Evolutionary conservation across 139 green algal genomes (phyloP).

Genomic region (Tetraselmis striata): DNA sequence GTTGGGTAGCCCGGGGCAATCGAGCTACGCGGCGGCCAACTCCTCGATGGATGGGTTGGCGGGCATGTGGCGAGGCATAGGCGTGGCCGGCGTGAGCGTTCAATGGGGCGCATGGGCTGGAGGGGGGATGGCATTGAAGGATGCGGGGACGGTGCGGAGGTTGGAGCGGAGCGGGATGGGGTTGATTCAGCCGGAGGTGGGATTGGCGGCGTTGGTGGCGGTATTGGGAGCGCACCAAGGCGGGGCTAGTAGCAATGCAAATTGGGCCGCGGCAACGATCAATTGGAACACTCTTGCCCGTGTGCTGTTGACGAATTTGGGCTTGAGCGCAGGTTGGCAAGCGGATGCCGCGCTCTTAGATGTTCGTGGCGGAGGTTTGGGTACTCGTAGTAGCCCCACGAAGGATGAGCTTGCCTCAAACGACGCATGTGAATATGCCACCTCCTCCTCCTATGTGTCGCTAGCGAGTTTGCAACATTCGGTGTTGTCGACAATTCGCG

Average conservation of each 20-base stretch:
- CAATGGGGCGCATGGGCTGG: slow-evolving; percentile 81
- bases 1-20: slow-evolving; percentile 58
- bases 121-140: slow-evolving; percentile 41
- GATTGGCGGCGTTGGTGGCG: slow-evolving; percentile 42
- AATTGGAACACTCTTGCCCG: neutral
- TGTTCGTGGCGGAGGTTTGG: too few species aligned
- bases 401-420: too few species aligned
- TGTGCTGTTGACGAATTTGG: neutral
- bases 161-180: slow-evolving; percentile 52
- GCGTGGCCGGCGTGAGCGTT: slow-evolving; percentile 27
- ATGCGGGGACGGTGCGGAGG: slow-evolving; percentile 37
- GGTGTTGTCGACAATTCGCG: neutral
- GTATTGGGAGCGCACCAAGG: neutral
- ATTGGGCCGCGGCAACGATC: neutral
- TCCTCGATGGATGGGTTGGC: slow-evolving; percentile 38
- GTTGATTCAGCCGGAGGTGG: slow-evolving; percentile 37
- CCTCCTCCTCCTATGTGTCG: too few species aligned
- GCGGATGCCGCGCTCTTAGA: neutral
- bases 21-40: slow-evolving; percentile 55
- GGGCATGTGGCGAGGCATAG: slow-evolving; percentile 2
- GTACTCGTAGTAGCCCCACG: neutral
- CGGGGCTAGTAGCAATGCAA: neutral
- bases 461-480: neutral
- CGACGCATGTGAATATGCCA: too few species aligned
- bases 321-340: neutral